Evolutionary conservation across 768 basidiomycete genomes (phyloP).

Genomic region (Termitomyces sp.): DNA sequence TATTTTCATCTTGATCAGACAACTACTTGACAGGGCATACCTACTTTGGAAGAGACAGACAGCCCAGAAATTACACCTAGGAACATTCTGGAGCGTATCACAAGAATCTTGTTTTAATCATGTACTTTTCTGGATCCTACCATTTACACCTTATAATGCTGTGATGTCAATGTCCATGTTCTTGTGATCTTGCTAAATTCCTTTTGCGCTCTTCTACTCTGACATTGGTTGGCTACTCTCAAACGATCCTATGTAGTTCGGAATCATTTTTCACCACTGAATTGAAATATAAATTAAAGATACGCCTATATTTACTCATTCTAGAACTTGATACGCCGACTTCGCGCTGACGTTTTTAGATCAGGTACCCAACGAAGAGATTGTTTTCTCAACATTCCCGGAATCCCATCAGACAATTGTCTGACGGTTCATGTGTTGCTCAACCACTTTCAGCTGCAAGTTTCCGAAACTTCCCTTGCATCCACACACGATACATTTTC

Average conservation of each 20-base stretch:
- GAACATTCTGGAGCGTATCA: conserved; percentile 46
- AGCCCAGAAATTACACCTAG: conserved; percentile 41
- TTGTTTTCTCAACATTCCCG: no score
- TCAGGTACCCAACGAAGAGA: background rate
- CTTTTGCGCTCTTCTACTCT: no score
- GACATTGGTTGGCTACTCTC: background rate
- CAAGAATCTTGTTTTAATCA: conserved; percentile 44
- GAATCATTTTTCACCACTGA: background rate
- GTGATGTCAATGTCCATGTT: no score
- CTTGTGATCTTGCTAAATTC: no score
- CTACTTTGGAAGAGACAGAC: conserved; percentile 66
- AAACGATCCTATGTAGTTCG: no score
- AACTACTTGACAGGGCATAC: conserved; percentile 46
- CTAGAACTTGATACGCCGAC: background rate
- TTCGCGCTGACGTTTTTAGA: background rate
- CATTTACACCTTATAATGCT: no score
- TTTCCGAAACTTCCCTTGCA: conserved; percentile 82
- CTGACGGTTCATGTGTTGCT: background rate
- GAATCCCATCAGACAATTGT: background rate
- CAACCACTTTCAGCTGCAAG: conserved; percentile 7
- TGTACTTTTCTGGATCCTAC: no score
- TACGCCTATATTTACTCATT: background rate
- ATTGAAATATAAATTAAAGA: background rate
- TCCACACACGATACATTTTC: conserved; percentile 97
- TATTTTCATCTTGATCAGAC: background rate